Base-by-base conservation (phyloP, 345 rosid species). In the Aethionema arabicum region DNA sequence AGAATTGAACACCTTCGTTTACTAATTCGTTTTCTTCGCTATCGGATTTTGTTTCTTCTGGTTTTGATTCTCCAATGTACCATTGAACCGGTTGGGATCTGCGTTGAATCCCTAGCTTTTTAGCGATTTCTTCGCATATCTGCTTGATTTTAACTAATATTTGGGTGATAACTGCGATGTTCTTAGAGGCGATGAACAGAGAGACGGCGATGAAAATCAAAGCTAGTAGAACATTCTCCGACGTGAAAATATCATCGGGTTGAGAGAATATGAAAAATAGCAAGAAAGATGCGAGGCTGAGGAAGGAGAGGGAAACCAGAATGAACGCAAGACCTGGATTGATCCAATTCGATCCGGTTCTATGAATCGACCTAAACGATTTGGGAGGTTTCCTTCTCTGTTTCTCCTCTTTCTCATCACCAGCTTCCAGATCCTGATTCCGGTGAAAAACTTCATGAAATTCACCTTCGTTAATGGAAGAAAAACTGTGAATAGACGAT, bases 401-500 rank as follows among this genome's bases (percentile, higher is more conserved):
- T 33, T 73, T 77, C 77, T 72, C 80, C 42, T 83, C 83, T 65
- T 69, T 76, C 67, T 67, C 68, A 8, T 67, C 68, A 8, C 54
- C 66, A 38, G 62, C 8, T 65, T 69, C 66, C 7, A 61, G 68
- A 61, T 72, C 70, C 11, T 58, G 67, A 31, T 58, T 59, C 49
- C 45, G 59, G 59, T 50, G 59, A 58, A 36, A 46, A n/a, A 4
- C 32, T 52, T 52, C 61, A 40, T 59, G 15, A 40, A 79, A 67
- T 50, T 80, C 91, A 50, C 65, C 75, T 61, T 88, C 90, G 33
- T 69, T 72, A 63, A 86, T 72, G n/a, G 88, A 88, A 13, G 80
- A 74, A 8, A 92, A 74, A 51, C 98, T 92, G 61, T 88, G 93
- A 56, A 92, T 79, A 54, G 98, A 86, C 7, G 95, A 89, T 67